Evolutionary conservation across 129 eudicot genomes (phyloP), one percentile per base, ranked within the genome.

Genomic region (Chrysanthemum seticuspe): DNA sequence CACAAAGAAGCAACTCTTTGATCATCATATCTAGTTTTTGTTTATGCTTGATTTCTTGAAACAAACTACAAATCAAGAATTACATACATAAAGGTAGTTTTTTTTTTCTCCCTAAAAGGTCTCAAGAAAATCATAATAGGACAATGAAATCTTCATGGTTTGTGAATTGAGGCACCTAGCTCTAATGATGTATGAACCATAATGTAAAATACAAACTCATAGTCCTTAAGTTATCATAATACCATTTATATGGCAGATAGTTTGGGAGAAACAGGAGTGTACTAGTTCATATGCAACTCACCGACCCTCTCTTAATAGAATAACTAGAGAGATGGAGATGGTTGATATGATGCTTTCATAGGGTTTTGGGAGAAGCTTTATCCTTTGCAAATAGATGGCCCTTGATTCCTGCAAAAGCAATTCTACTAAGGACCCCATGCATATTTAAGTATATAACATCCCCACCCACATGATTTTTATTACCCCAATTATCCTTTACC

Each of bases 401-500:
- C 80, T 76, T 68, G 80, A 68, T 76, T 76, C 67, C 74, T 68
- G 74, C 74, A 76, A 76, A 76, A 76, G 61, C 52, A 61, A 4
- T 61, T 73, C 69, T 48, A 10, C 25, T 5, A 48, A 61, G 77
- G 77, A 73, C 77, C 76, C 69, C 69, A 75, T 75, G 66, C 59
- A 55, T 75, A 65, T 59, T 73, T 60, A 18, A 40, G 47, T 40
- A 40, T 40, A 40, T 40, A 40, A 40, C 47, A 40, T 52, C 58
- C 67, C 16, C 67, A 56, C 68, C 65, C 79, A 66, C 63, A 70
- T 54, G 62, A 69, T 53, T 68, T 19, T 68, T 68, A 18, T 10
- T 15, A 16, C 71, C 50, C 71, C 54, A 4, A 52, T 18, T 53
- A 52, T 11, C 70, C 70, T 16, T 14, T 16, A 51, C 49, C 70